Evolutionary conservation across 192 early-diverging fungal species (phyloP), one percentile per base, ranked within the genome.

Genomic region (Spizellomyces sp.): DNA sequence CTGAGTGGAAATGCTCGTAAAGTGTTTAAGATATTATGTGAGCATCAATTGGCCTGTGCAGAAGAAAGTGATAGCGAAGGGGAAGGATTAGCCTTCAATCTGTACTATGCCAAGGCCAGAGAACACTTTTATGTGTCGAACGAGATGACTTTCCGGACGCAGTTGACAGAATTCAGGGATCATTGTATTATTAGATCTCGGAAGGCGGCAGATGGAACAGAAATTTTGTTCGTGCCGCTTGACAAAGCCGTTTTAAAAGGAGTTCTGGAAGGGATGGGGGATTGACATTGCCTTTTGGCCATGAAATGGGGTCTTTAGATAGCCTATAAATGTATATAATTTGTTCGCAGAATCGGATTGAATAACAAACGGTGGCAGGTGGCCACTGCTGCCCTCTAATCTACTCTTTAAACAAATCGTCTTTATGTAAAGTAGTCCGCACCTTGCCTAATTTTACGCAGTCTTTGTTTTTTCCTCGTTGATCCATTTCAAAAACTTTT

Each of bases 141-240:
- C 68, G 92, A 93, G 22, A 72, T 92, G 58, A 92, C 90, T 0
- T 94, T 99, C 78, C 88, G 90, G 67, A 90, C 94, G n/a, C 92
- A 94, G 75, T 75, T 99, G 62, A 92, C 90, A 4, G 96, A 99
- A 79, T 97, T 96, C 76, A 81, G 88, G 42, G 95, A 97, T 82
- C 96, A 99, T 77, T 81, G 90, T 45, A 89, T 98, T 17, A 91
- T 98, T 9, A 82, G 86, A 46, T 83, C 46, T 12, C 36, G 87
- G n/a, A 87, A 80, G 55, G 77, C 67, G 0, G 56, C 75, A 3
- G 89, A 90, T 70, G 90, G 89, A 41, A 83, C 83, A 9, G 92
- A 94, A 63, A 71, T 91, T 14, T 65, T 94, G 70, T 88, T 80
- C 68, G 89, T 93, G 27, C 93, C 95, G 3, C 79, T 95, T 61